These are phyloP conservation scores for Jasminum sambac DNA, from an alignment of 257 asterid genomes.

Conservation along the genomic window DNA sequence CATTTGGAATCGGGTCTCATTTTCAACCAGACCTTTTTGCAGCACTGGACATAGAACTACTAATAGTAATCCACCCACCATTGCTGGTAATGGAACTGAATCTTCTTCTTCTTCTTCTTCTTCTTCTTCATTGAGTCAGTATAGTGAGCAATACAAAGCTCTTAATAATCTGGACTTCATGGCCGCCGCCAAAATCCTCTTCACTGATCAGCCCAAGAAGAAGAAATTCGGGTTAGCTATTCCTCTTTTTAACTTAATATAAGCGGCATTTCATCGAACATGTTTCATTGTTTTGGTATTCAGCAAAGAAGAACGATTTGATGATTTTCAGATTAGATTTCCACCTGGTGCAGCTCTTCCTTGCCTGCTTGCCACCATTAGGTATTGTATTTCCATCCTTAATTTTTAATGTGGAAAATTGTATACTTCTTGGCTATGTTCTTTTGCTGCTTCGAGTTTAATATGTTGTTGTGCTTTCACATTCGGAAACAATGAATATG, in stretches of 20 bases:
- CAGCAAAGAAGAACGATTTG: neutral
- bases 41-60: constrained; percentile 13
- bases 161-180: constrained; percentile 2
- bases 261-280: neutral
- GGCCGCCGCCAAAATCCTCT: constrained; percentile 1
- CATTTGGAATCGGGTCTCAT: constrained; percentile 37
- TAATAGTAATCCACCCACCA: constrained; percentile 33
- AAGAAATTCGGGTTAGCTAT: neutral
- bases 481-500: constrained; percentile 15
- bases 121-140: neutral
- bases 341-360: constrained; percentile 88
- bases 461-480: constrained; percentile 10
- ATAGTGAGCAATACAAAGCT: constrained; percentile 9
- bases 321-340: constrained; percentile 70
- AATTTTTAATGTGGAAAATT: neutral
- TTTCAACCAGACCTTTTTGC: constrained; percentile 41
- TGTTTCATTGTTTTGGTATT: neutral
- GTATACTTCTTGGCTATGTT: neutral
- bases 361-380: constrained; percentile 86
- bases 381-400: constrained; percentile 46
- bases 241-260: too few relatives aligned
- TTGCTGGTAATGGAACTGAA: constrained; percentile 30
- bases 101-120: constrained; percentile 41
- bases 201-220: neutral
- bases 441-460: neutral